phyloP scores from a whole-genome alignment of 2,329 filamentous ascomycete species.

The Xylariaceae sp. region DNA sequence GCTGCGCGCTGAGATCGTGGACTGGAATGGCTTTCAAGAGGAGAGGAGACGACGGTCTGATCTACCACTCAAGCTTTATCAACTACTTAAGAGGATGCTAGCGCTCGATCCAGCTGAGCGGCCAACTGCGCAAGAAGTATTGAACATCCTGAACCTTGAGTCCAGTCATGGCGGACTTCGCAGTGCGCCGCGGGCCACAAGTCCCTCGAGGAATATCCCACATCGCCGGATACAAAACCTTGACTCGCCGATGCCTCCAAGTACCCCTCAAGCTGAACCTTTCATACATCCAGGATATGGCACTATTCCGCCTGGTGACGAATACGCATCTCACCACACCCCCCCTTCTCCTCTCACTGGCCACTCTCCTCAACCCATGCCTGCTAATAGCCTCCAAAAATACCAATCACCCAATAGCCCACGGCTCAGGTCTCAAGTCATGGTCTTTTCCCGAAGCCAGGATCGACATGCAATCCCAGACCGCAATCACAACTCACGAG shows the following conservation, averaged over 20 bases:
- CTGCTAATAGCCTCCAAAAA: slow-evolving; percentile 31
- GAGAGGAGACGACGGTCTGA: slow-evolving; percentile 72
- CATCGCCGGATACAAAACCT: slow-evolving; percentile 51
- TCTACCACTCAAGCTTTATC: slow-evolving; percentile 80
- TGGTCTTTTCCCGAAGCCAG: slow-evolving; percentile 40
- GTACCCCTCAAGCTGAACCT: slow-evolving; percentile 46
- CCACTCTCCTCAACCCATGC: slow-evolving; percentile 26
- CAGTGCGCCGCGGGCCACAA: slow-evolving; percentile 31
- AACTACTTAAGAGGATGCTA: slow-evolving; percentile 75
- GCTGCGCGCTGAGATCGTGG: slow-evolving; percentile 77
- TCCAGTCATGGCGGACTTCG: slow-evolving; percentile 43
- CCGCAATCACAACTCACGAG: slow-evolving; percentile 19
- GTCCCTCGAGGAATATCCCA: slow-evolving; percentile 38
- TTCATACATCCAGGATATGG: slow-evolving; percentile 19
- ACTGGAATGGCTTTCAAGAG: slow-evolving; percentile 83
- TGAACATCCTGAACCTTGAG: slow-evolving; percentile 71
- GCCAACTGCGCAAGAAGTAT: slow-evolving; percentile 81
- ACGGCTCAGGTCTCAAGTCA: slow-evolving; percentile 31
- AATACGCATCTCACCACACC: slow-evolving; percentile 27
- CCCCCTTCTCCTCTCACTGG: slow-evolving; percentile 22
- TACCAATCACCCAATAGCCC: slow-evolving; percentile 29
- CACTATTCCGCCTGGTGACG: slow-evolving; percentile 15
- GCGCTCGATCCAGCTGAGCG: slow-evolving; percentile 71
- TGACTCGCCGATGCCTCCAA: slow-evolving; percentile 48
- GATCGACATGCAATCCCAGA: slow-evolving; percentile 36